These are phyloP conservation scores for Teunomyces pallodes DNA, from an alignment of 805 yeast genomes.

Conservation along the genomic window DNA sequence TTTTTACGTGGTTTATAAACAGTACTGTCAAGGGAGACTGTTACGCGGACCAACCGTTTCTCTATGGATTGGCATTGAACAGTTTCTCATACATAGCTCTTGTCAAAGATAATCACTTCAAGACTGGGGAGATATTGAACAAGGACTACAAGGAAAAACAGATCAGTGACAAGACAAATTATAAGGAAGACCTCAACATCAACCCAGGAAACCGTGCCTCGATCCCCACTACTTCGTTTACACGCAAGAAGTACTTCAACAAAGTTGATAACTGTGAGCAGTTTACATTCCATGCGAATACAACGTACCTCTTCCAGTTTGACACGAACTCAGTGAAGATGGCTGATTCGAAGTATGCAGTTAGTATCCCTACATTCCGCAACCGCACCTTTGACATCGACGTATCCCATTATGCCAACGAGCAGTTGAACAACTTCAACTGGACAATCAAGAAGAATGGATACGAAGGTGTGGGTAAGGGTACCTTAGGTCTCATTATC, in stretches of 20 bases:
- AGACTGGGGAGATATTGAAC: neutral
- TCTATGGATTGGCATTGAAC: conserved; percentile 60
- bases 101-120: conserved; percentile 12
- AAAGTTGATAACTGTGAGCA: conserved; percentile 32
- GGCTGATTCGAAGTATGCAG: conserved; percentile 48
- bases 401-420: conserved; percentile 42
- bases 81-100: conserved; percentile 50
- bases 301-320: conserved; percentile 48
- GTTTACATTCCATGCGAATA: conserved; percentile 39
- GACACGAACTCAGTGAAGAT: conserved; percentile 53
- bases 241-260: conserved; percentile 47
- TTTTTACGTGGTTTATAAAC: conserved; percentile 58
- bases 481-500: conserved; percentile 32
- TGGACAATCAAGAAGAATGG: conserved; percentile 43
- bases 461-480: conserved; percentile 29
- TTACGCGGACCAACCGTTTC: conserved; percentile 56
- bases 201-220: conserved; percentile 17
- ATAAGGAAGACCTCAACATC: conserved; percentile 25
- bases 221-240: conserved; percentile 32
- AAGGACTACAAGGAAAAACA: conserved; percentile 6
- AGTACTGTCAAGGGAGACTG: conserved; percentile 66
- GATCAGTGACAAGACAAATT: conserved; percentile 8
- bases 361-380: conserved; percentile 48
- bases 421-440: conserved; percentile 43
- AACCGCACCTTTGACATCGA: conserved; percentile 46